Evolutionary conservation across 2,329 filamentous ascomycete genomes (phyloP), one percentile per base, ranked within the genome.

Genomic region (Paecilomyces niveus): DNA sequence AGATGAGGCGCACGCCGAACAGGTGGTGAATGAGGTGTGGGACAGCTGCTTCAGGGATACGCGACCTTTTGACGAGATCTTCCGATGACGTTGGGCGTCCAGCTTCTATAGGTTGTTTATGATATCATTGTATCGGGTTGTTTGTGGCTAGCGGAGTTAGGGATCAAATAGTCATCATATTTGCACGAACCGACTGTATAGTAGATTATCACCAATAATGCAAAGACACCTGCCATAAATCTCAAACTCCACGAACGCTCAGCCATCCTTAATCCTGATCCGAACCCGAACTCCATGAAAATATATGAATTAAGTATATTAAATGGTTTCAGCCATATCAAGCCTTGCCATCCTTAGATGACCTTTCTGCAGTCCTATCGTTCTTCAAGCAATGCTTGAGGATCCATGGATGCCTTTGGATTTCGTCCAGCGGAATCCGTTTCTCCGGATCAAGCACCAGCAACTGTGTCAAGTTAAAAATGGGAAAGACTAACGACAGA

Each of bases 11-110:
- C 90, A 97, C 65, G 94, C 94, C 3, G 84, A 85, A 55, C 90
- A 89, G 76, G 87, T 95, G 26, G 91, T 99, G 59, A 94, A 97
- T 75, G 88, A 96, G 75, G 94, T 99, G n/a, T 99, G 93, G 91
- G 92, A 96, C 65, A 97, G 92, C 67, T 99, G 94, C 74, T 99
- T 96, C 73, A 80, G 85, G 55, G 94, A 99, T 75, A 97, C 93
- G 3, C 82, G 94, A 69, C 94, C 94, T 1, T 99, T 99, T 75
- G 92, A 97, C 73, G 93, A 97, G 73, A 92, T 99, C 56, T 99
- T 96, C 74, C 87, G 90, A 70, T 81, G 67, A 76, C 63, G 66
- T 57, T 59, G 60, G 39, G 21, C n/a, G 49, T 52, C 58, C 58
- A 49, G 33, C 49, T 15, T 49, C 7, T 7, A 13, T 15, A 21